Base-by-base conservation (phyloP, 73 alveolate genomes). In the Paramecium pentaurelia region DNA sequence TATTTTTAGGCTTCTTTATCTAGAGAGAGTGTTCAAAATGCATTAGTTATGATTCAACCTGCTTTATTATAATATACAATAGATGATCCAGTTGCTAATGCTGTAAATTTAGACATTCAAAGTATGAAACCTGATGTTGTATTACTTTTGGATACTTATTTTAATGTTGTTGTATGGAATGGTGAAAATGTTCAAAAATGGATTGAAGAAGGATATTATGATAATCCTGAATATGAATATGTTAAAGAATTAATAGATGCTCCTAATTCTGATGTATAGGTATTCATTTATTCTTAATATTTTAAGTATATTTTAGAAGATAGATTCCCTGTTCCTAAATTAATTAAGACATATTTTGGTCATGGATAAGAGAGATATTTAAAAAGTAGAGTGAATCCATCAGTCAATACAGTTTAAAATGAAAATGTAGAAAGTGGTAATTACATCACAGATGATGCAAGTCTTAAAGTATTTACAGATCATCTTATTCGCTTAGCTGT, bases 21-120 rank as follows among this genome's bases (percentile, higher is more conserved):
- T 75, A 93, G 99, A 73, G 99, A 99, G 95, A 97, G 95, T 86
- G 99, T 97, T 25, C 96, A 96, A 86, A 99, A 99, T 95, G 97
- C 99, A 11, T 95, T 98, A 88, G 99, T 99, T 42, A 99, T 99
- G 99, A 98, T 99, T 37, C 99, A 99, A 95, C 99, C 99, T 27
- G 99, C 99, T 38, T 95, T 99, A 77, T 95, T 98, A 96, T 77
- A 60, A 30, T 93, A 75, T 86, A 93, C 99, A 4, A 92, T 98
- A 8, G 99, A 98, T 37, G 94, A 95, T 59, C 99, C 99, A 32
- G 58, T 86, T 9, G 97, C 99, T 25, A 86, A 34, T 20, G 99
- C 99, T n/a, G 99, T 97, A 1, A 93, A 93, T 54, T 95, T 98
- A 25, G 99, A 98, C 93, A 95, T 97, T 34, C 95, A 93, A 93